phyloP scores from a whole-genome alignment of 2,329 filamentous ascomycete species.

The Diplocarpon mali region DNA sequence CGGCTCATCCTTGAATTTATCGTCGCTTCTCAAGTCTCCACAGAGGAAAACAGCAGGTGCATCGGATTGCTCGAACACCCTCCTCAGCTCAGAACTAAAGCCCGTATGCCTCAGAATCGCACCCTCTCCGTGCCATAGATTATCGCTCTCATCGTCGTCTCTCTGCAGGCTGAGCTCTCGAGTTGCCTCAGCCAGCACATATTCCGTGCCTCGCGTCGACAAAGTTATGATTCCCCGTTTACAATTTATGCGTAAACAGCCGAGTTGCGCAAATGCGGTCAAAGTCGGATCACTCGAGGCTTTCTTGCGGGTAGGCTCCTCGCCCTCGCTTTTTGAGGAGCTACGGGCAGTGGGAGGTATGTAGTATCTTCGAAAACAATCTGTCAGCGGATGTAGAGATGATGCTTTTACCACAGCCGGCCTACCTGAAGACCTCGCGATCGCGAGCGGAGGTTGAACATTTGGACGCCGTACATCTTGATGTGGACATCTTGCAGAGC shows the following conservation, averaged over 20 bases:
- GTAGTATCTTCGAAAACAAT: slow-evolving; percentile 9
- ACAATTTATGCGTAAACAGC: slow-evolving; percentile 35
- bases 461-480: not conserved
- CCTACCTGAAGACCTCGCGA: slow-evolving; percentile 21
- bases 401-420: not conserved
- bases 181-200: slow-evolving; percentile 23
- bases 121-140: slow-evolving; percentile 24
- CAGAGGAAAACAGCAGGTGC: slow-evolving; percentile 23
- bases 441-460: slow-evolving; percentile 10
- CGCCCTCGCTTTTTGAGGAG: slow-evolving; percentile 2
- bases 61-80: slow-evolving; percentile 13
- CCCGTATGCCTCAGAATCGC: slow-evolving; percentile 8
- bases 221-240: slow-evolving; percentile 36
- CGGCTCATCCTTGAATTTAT: slow-evolving; percentile 28
- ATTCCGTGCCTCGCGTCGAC: slow-evolving; percentile 15
- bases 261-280: slow-evolving; percentile 37
- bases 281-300: slow-evolving; percentile 31
- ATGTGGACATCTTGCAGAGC: slow-evolving; percentile 1
- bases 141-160: slow-evolving; percentile 22
- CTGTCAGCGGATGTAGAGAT: not conserved
- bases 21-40: slow-evolving; percentile 30
- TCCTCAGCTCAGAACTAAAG: slow-evolving; percentile 13
- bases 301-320: slow-evolving; percentile 2
- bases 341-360: slow-evolving; percentile 5
- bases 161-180: slow-evolving; percentile 19